Evolutionary conservation across 495 filamentous ascomycete species (phyloP), one percentile per base, ranked within the genome.

Genomic region (Lepidopterella palustris): DNA sequence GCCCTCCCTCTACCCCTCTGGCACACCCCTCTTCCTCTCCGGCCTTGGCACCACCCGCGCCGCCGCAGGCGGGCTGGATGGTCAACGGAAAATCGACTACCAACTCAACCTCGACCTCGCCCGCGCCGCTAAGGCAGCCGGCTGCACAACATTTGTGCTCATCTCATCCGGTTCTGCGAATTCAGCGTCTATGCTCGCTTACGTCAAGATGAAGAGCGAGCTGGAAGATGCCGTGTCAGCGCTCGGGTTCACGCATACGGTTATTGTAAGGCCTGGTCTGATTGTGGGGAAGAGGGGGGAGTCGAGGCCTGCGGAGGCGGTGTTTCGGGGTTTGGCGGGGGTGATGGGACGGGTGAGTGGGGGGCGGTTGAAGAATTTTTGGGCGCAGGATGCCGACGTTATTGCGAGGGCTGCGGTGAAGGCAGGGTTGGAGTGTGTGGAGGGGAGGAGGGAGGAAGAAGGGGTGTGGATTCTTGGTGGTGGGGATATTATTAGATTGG

Each of bases 121-220:
- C 2, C 61, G 65, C 23, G 77, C 78, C 2, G 79, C 79, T 18
- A 78, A 79, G 53, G 71, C 68, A 0, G 77, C 76, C 1, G 79
- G 78, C n/a, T 73, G 75, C n/a, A 71, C 69, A 40, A 76, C 73
- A 1, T 80, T 79, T 45, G 75, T 81, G 18, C 76, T 75, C 45
- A 75, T 81, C 23, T 79, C 78, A 4, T 40, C 59, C 0, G 48
- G 5, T 0, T 61, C 55, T 20, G 65, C 72, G 25, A 69, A 39
- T 50, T 55, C 59, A 4, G 31, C 45, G 1, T 64, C 63, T 18
- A 24, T 23, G 15, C n/a, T 68, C 18, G 48, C 61, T 15, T 75
- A 92, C 68, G 50, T 72, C 3, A 78, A 81, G 64, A 92, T 95
- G 87, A 95, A 95, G 76, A 79, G 77, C 11, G 86, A 90, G 66